phyloP scores from a whole-genome alignment of 2,329 filamentous ascomycete genomes.

The Fusarium succisae region DNA sequence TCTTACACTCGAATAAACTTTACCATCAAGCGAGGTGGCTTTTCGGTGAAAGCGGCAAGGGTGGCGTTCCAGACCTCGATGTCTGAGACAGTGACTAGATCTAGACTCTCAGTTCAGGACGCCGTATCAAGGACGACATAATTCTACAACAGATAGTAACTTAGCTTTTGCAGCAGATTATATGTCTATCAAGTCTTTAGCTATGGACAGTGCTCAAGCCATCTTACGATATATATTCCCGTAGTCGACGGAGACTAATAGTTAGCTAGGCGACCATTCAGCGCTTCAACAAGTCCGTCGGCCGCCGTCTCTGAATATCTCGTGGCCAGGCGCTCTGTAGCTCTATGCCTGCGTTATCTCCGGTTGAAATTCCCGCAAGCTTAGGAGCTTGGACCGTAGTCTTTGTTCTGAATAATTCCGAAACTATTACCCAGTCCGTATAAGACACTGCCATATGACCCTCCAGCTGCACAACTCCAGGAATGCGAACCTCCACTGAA shows the following conservation, averaged over 20 bases:
- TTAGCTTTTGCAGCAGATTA: not conserved
- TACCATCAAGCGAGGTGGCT: slow-evolving; percentile 1
- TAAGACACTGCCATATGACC: not conserved
- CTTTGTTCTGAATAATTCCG: not conserved
- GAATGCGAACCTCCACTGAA: not conserved
- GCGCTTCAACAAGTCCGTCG: not conserved
- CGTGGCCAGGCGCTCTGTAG: not conserved
- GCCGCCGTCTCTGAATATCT: not conserved
- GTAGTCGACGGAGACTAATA: not conserved
- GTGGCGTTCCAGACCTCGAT: slow-evolving; percentile 8
- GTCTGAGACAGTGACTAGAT: slow-evolving; percentile 16
- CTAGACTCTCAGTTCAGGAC: not conserved
- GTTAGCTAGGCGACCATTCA: slow-evolving; percentile 3
- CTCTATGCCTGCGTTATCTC: not conserved
- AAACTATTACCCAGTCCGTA: not conserved
- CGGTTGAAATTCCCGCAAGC: not conserved
- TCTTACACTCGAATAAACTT: not conserved
- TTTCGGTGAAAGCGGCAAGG: not conserved
- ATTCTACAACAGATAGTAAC: not conserved
- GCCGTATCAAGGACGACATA: slow-evolving; percentile 1
- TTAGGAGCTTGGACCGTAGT: not conserved
- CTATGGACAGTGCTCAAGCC: not conserved
- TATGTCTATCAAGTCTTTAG: not conserved
- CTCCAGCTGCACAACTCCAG: not conserved
- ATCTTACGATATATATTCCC: not conserved